Conservation (phyloP, 176 grass and related monocot genomes). For the Thalia dealbata region DNA sequence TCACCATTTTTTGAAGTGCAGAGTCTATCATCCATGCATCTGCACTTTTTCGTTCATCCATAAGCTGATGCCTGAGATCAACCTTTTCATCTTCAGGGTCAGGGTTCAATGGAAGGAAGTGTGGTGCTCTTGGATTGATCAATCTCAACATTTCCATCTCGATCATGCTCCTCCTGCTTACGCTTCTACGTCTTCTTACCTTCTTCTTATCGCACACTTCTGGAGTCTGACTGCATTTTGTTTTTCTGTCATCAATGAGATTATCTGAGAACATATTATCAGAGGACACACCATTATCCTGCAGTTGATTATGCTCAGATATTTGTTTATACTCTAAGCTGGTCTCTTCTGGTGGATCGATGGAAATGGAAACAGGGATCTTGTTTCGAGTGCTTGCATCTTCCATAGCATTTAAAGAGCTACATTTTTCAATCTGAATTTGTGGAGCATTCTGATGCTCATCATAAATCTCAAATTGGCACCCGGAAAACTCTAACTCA, state of each 20-base stretch:
- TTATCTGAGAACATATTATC: not conserved
- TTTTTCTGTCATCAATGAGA: not conserved
- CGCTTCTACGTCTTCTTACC: not conserved
- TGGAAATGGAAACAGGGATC: not conserved
- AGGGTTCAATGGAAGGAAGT: constrained; percentile 7
- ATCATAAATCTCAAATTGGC: too few species aligned
- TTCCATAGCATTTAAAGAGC: too few species aligned
- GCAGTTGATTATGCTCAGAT: not conserved
- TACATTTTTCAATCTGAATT: too few species aligned
- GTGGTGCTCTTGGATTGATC: constrained; percentile 17
- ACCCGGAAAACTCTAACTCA: too few species aligned
- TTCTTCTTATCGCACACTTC: not conserved
- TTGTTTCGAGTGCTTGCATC: too few species aligned
- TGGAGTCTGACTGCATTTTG: not conserved
- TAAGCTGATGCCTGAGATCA: constrained; percentile 18
- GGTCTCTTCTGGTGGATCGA: not conserved
- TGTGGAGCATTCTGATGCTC: too few species aligned
- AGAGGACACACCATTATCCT: not conserved
- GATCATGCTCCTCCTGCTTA: not conserved
- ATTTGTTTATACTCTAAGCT: not conserved
- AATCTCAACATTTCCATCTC: constrained; percentile 8
- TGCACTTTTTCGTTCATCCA: constrained; percentile 16
- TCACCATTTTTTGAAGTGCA: constrained; percentile 16
- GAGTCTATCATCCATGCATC: constrained; percentile 21
- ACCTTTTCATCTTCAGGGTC: constrained; percentile 17